These are phyloP conservation scores for Rutstroemia sp. DNA, from an alignment of 2,329 filamentous ascomycete genomes.

Conservation along the genomic window DNA sequence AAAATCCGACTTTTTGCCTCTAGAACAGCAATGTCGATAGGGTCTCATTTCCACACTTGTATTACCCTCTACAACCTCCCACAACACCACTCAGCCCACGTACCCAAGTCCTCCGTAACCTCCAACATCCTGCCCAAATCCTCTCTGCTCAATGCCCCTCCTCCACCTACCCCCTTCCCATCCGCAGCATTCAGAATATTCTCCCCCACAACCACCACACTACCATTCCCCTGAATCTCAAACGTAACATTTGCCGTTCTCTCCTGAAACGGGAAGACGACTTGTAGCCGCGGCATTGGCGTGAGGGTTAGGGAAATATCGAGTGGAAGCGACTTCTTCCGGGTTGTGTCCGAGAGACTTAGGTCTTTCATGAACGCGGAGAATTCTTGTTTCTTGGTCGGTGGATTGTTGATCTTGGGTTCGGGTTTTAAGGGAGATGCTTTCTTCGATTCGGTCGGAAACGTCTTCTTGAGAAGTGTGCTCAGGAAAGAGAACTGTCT, in stretches of 20 bases:
- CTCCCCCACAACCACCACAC: conserved; percentile 24
- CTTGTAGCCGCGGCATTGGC: conserved; percentile 22
- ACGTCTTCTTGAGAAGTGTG: conserved; percentile 54
- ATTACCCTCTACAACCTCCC: conserved; percentile 17
- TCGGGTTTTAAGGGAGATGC: background rate
- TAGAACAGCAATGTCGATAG: too few relatives aligned
- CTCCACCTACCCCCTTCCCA: conserved; percentile 8
- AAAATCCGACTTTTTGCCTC: too few relatives aligned
- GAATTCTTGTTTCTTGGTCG: conserved; percentile 25
- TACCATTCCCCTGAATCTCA: conserved; percentile 25
- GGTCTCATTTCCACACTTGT: too few relatives aligned
- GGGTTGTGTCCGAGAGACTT: background rate
- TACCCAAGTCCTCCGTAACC: conserved; percentile 39
- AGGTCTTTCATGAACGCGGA: conserved; percentile 23
- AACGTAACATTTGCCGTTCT: conserved; percentile 27
- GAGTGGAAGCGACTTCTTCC: conserved; percentile 13
- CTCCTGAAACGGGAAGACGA: conserved; percentile 25
- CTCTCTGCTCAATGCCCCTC: conserved; percentile 20
- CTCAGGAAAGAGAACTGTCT: conserved; percentile 70
- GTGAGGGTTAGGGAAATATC: conserved; percentile 27
- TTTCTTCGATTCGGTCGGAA: conserved; percentile 32
- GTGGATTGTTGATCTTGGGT: background rate
- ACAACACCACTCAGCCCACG: conserved; percentile 44
- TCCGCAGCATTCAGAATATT: conserved; percentile 24
- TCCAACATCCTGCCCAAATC: conserved; percentile 38